These are phyloP conservation scores for Papiliotrema flavescens DNA, from an alignment of 1,284 basidiomycete genomes.

Conservation along the genomic window DNA sequence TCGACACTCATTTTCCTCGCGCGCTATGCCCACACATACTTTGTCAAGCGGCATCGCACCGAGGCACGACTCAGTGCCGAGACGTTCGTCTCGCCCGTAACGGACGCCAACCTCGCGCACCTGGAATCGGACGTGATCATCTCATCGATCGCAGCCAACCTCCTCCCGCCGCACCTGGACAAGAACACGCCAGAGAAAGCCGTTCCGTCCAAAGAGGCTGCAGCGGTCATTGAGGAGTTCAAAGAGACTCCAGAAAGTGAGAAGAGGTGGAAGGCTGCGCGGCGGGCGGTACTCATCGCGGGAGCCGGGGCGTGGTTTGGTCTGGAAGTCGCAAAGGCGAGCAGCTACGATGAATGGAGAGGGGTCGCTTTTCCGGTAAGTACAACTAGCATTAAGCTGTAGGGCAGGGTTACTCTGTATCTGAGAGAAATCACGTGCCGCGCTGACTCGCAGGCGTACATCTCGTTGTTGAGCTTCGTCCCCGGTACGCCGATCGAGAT, in stretches of 20 bases:
- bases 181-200: slow-evolving; percentile 4
- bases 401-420: too few species aligned
- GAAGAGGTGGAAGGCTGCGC: slow-evolving; percentile 19
- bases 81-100: slow-evolving; percentile 24
- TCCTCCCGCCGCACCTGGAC: slow-evolving; percentile 11
- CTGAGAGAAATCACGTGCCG: too few species aligned
- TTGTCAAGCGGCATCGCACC: neutral
- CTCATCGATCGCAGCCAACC: slow-evolving; percentile 25
- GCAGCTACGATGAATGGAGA: slow-evolving; percentile 17
- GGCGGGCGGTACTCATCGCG: slow-evolving; percentile 18
- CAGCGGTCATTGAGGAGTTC: slow-evolving; percentile 31
- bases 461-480: slow-evolving; percentile 20
- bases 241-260: slow-evolving; percentile 8
- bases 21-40: neutral
- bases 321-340: slow-evolving; percentile 14
- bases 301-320: slow-evolving; percentile 28
- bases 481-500: slow-evolving; percentile 36
- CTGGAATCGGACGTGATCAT: slow-evolving; percentile 43
- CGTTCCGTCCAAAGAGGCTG: slow-evolving; percentile 20
- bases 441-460: slow-evolving; percentile 10
- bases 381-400: too few species aligned
- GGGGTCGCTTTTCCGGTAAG: slow-evolving; percentile 34
- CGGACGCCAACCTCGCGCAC: slow-evolving; percentile 28
- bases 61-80: slow-evolving; percentile 6
- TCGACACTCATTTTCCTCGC: neutral